These are phyloP conservation scores for Alternaria brassicicola DNA, from an alignment of 2,329 filamentous ascomycete species.

Conservation along the genomic window DNA sequence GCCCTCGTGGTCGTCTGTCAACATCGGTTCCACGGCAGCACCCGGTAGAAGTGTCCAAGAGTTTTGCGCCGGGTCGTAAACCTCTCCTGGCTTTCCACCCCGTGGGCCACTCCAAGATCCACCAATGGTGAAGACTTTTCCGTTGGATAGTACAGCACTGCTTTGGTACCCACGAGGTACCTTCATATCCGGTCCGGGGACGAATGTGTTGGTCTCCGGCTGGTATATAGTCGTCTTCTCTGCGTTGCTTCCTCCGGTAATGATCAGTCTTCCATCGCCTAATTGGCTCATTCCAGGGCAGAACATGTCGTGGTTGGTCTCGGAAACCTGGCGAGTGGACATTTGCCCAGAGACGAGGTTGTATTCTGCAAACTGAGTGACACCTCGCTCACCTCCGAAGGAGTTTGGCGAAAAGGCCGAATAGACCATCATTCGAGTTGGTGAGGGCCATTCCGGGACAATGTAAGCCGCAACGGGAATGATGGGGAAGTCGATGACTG, in stretches of 20 bases:
- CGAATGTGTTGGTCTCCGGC: slow-evolving; percentile 20
- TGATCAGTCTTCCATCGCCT: slow-evolving; percentile 22
- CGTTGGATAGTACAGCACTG: slow-evolving; percentile 23
- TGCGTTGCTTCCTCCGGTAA: slow-evolving; percentile 27
- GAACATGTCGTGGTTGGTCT: slow-evolving; percentile 33
- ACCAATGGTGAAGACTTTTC: slow-evolving; percentile 28
- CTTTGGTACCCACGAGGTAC: slow-evolving; percentile 26
- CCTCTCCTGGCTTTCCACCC: slow-evolving; percentile 24
- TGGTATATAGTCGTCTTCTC: slow-evolving; percentile 27
- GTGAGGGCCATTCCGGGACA: slow-evolving; percentile 25
- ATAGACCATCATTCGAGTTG: slow-evolving; percentile 25
- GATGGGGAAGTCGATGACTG: slow-evolving; percentile 25
- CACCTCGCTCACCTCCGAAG: slow-evolving; percentile 20
- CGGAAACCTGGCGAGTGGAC: slow-evolving; percentile 20
- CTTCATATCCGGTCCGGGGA: slow-evolving; percentile 21
- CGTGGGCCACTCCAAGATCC: slow-evolving; percentile 22
- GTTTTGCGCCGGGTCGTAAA: slow-evolving; percentile 21
- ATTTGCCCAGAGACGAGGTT: slow-evolving; percentile 20
- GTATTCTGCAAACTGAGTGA: slow-evolving; percentile 29
- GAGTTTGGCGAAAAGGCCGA: slow-evolving; percentile 21
- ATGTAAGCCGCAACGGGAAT: slow-evolving; percentile 31
- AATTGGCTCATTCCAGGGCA: slow-evolving; percentile 29
- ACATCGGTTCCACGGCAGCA: slow-evolving; percentile 22
- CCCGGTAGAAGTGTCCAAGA: slow-evolving; percentile 24
- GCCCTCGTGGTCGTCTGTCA: slow-evolving; percentile 25